These are phyloP conservation scores for Puccinia polysora DNA, from an alignment of 1,284 basidiomycete genomes.

Conservation along the genomic window DNA sequence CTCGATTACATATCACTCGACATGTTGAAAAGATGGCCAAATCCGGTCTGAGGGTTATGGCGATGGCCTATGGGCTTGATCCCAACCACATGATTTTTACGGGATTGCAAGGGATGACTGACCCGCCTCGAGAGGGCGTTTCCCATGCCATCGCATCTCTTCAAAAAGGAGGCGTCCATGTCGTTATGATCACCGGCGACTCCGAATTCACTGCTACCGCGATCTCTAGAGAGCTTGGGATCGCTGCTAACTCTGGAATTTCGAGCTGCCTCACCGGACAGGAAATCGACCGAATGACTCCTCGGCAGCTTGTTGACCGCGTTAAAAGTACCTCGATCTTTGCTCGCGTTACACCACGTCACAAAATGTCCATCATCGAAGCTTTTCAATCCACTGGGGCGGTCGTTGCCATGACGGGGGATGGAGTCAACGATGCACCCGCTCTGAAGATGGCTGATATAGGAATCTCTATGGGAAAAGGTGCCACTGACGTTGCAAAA, in stretches of 20 bases:
- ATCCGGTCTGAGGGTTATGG: constrained; percentile 77
- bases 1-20: constrained; percentile 63
- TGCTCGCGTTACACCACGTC: constrained; percentile 87
- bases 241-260: constrained; percentile 58
- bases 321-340: constrained; percentile 81
- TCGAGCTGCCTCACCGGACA: constrained; percentile 69
- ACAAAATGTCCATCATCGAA: constrained; percentile 94
- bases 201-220: constrained; percentile 83
- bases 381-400: constrained; percentile 82
- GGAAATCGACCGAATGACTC: constrained; percentile 76
- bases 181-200: constrained; percentile 98
- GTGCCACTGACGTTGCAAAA: constrained; percentile 95
- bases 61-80: constrained; percentile 72
- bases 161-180: constrained; percentile 79
- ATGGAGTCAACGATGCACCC: constrained; percentile 96
- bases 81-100: constrained; percentile 70
- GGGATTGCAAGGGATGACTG: constrained; percentile 90
- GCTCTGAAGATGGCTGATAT: constrained; percentile 97
- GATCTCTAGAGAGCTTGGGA: constrained; percentile 83
- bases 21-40: constrained; percentile 69
- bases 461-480: constrained; percentile 93
- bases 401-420: constrained; percentile 95
- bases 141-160: constrained; percentile 75
- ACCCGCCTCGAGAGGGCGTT: constrained; percentile 90
- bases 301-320: constrained; percentile 72